A percentile compares a stretch with the other conserved stretches of the same genome.
Evolutionary conservation across 73 alveolate genomes (phyloP).

Genomic region (Effrenium voratum): DNA sequence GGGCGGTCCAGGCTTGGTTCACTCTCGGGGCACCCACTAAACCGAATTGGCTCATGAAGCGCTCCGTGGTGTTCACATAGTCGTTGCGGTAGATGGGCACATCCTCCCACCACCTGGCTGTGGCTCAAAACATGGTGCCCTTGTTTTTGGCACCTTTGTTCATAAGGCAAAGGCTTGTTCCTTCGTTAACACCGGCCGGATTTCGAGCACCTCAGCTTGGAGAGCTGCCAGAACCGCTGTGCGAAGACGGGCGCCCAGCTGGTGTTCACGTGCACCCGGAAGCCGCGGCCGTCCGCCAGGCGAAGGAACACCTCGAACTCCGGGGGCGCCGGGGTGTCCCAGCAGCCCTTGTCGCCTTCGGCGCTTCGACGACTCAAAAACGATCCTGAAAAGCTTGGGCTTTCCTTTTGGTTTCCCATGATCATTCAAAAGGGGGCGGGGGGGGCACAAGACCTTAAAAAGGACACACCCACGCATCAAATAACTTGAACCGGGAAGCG

Average conservation of each 20-base stretch:
- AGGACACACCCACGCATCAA: too few relatives aligned
- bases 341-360: too few relatives aligned
- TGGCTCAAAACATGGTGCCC: too few relatives aligned
- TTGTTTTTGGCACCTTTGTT: too few relatives aligned
- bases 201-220: conserved; percentile 30
- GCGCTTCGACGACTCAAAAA: too few relatives aligned
- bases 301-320: neutral
- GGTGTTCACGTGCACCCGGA: neutral
- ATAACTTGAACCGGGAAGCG: too few relatives aligned
- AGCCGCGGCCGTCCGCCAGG: neutral
- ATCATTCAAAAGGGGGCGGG: too few relatives aligned
- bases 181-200: too few relatives aligned
- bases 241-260: conserved; percentile 74
- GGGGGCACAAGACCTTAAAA: too few relatives aligned
- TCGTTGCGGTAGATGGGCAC: conserved; percentile 40
- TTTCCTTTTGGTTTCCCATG: too few relatives aligned
- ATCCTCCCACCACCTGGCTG: conserved; percentile 67
- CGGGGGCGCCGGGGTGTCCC: conserved; percentile 40
- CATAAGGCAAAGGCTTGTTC: too few relatives aligned
- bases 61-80: conserved; percentile 2
- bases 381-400: too few relatives aligned
- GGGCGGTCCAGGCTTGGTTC: conserved; percentile 17
- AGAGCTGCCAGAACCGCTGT: conserved; percentile 53
- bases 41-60: conserved; percentile 67
- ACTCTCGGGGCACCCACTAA: neutral